Base-by-base conservation (phyloP, 2,329 filamentous ascomycete species). In the Hymenoscyphus fraxineus region DNA sequence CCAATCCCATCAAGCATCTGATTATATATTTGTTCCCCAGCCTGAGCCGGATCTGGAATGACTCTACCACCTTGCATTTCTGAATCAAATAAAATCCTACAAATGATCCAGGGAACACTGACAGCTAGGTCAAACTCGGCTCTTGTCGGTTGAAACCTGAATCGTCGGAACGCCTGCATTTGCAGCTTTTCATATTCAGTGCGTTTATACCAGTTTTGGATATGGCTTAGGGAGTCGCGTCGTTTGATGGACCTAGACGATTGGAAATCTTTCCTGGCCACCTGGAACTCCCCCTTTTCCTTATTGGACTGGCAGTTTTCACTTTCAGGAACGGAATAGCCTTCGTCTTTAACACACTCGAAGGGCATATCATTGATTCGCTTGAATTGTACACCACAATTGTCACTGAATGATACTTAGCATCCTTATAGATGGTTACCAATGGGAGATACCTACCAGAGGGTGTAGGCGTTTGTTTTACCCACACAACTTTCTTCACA, bases 381-480 rank as follows among this genome's bases (percentile, higher is more conserved):
- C 9, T 44, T 44, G 16, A 19, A 44, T 19, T 44, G 41, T 9
- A 44, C 41, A 2, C 41, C 41, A 44, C 41, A 44, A 9, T 44
- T 44, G 6, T 44, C 4, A n/a, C 41, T 44, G 19, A 2, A n/a
- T 1, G 4, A 5, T 19, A 12, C 3, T 44, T n/a, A 44, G 41
- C 6, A 6, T n/a, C 6, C 6, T 15, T 4, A 1, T 0, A 44
- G 6, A n/a, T n/a, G 6, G 2, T 1, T 2, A 1, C 2, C n/a
- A n/a, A 5, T 6, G 2, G 16, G 4, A 44, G 4, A 5, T 6
- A 7, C 41, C 19, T 44, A 44, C 41, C 41, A 44, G 2, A 44
- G 6, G 3, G 19, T n/a, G 19, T n/a, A 44, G 6, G 1, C 19
- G 4, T 44, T n/a, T n/a, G 16, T 44, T 3, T 44, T n/a, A 5